Evolutionary conservation across 805 yeast genomes (phyloP).

Genomic region (Zygosaccharomyces siamensis): DNA sequence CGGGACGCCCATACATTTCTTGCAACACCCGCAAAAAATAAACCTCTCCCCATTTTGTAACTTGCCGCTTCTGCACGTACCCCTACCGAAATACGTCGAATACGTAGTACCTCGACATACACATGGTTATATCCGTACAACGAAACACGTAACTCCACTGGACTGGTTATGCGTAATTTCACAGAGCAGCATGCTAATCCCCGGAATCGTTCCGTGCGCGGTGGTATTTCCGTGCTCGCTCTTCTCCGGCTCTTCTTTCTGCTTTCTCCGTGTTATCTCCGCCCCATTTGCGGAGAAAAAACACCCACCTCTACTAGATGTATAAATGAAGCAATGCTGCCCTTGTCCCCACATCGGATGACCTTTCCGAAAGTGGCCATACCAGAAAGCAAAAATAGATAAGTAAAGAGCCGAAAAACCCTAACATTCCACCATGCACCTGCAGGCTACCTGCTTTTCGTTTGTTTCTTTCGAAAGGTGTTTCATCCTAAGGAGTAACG

Average conservation of each 20-base stretch:
- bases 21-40: too few relatives aligned
- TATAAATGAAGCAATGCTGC: background rate
- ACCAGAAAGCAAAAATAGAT: background rate
- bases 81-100: too few relatives aligned
- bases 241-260: too few relatives aligned
- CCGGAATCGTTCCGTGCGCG: background rate
- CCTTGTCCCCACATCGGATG: background rate
- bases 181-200: background rate
- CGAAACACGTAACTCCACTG: too few relatives aligned
- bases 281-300: background rate
- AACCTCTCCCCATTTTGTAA: too few relatives aligned
- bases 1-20: too few relatives aligned
- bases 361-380: background rate
- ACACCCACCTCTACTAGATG: background rate
- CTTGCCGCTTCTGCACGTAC: too few relatives aligned
- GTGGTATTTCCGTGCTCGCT: too few relatives aligned
- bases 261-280: too few relatives aligned
- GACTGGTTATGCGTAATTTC: too few relatives aligned
- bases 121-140: too few relatives aligned
- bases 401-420: background rate
- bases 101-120: too few relatives aligned
- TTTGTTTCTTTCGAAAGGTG: background rate
- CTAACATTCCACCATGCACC: background rate
- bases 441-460: background rate
- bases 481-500: background rate